Evolutionary conservation across 495 filamentous ascomycete species (phyloP), one percentile per base, ranked within the genome.

Genomic region (Trichodelitschia bisporula): DNA sequence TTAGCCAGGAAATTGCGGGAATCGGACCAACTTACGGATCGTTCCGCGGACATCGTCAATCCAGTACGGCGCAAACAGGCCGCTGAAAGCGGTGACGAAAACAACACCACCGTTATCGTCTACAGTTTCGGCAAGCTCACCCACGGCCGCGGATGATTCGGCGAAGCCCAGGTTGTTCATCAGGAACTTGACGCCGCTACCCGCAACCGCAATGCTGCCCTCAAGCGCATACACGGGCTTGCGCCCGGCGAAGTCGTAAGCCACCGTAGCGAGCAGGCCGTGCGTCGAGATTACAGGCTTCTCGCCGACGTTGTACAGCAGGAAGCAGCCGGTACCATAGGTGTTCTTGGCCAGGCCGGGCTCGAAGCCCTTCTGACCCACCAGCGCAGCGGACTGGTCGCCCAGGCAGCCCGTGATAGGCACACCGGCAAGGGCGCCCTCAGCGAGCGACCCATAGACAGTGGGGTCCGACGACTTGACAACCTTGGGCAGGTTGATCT

Each of bases 41-140:
- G 83, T 92, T 31, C 83, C 83, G 50, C 82, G 71, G 20, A 79
- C 82, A 52, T 91, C 78, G 48, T 92, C 84, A 38, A 92, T 90
- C 83, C 83, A 95, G 49, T 92, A 92, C n/a, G 84, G 84, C 12
- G 84, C 83, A 49, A 92, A 92, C 1, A 95, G 60, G 36, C 83
- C 83, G 56, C 77, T 86, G 49, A 95, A 95, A 1, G 83, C 83
- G 18, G 84, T 92, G 28, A 95, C 84, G 44, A 95, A 95, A 4
- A 89, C 64, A 20, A 82, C 77, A 15, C 84, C 84, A 36, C 83
- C 83, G 35, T 69, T 92, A 40, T 93, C 78, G 10, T 70, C 47
- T 0, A 92, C 83, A 1, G 64, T 73, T 30, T 62, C 66, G 5
- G 84, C 84, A 27, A 92, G 51, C 31, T 84, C 72, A 35, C 65